A percentile compares a stretch with the other conserved stretches of the same genome.
Conservation (phyloP, 768 basidiomycete genomes). For the Chiua virens region DNA sequence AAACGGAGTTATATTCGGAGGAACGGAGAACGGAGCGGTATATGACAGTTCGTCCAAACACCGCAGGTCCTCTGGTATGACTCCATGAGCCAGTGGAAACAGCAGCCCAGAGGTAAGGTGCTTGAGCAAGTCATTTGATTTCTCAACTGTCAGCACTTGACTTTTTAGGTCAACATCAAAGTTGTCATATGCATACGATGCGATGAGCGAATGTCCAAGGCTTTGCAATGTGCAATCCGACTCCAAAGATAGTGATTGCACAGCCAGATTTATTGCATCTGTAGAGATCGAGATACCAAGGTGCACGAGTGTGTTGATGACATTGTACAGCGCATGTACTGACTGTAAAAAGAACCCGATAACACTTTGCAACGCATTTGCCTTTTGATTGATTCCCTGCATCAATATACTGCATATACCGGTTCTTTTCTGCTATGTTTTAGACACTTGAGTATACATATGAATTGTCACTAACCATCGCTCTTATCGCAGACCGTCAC, state of each 20-base stretch:
- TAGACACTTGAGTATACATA: too few relatives aligned
- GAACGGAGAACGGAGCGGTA: too few relatives aligned
- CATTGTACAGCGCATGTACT: background rate
- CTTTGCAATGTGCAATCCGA: background rate
- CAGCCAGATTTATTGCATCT: background rate
- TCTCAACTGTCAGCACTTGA: background rate
- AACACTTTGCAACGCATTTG: background rate
- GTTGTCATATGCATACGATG: conserved; percentile 3
- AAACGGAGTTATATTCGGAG: too few relatives aligned
- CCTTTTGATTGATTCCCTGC: background rate
- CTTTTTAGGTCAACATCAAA: conserved; percentile 1
- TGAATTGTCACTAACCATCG: too few relatives aligned
- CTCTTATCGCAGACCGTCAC: too few relatives aligned
- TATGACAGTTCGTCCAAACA: too few relatives aligned
- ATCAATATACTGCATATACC: background rate
- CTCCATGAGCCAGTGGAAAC: too few relatives aligned
- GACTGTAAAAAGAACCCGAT: conserved; percentile 5
- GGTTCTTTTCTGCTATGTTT: background rate
- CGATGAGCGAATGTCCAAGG: background rate
- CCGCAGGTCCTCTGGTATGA: too few relatives aligned
- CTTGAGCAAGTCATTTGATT: background rate
- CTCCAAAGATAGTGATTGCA: background rate
- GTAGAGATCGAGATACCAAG: background rate
- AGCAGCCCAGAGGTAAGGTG: background rate
- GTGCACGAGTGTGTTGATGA: background rate